Evolutionary conservation across 1,284 basidiomycete genomes (phyloP).

Genomic region (Schizopora paradoxa): DNA sequence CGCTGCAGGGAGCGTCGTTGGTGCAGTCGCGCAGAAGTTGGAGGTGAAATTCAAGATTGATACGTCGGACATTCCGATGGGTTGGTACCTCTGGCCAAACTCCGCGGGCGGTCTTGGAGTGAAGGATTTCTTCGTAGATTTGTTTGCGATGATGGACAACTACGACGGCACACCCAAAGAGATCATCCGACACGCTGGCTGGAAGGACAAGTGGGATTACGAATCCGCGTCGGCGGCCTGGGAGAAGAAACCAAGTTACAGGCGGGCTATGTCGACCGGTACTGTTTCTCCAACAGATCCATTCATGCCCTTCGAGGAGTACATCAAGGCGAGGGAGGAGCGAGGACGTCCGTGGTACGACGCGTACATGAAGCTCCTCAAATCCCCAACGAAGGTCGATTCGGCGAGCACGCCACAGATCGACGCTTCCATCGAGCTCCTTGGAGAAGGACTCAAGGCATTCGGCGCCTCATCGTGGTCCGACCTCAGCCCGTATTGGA

Average conservation of each 20-base stretch:
- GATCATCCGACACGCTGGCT: conserved; percentile 22
- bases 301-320: conserved; percentile 36
- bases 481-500: conserved; percentile 14
- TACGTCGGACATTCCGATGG: conserved; percentile 33
- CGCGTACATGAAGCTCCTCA: conserved; percentile 29
- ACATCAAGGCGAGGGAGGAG: conserved; percentile 29
- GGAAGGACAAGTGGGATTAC: conserved; percentile 25
- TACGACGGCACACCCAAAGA: conserved; percentile 13
- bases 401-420: conserved; percentile 25
- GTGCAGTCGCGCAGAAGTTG: conserved; percentile 31
- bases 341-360: conserved; percentile 29
- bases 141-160: conserved; percentile 29
- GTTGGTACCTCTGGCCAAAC: conserved; percentile 41
- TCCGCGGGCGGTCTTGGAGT: conserved; percentile 36
- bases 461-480: conserved; percentile 8
- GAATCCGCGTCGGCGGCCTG: conserved; percentile 26
- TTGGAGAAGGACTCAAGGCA: conserved; percentile 8
- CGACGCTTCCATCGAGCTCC: conserved; percentile 23
- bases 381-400: conserved; percentile 15
- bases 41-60: conserved; percentile 30
- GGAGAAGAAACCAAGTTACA: conserved; percentile 20
- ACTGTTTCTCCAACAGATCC: conserved; percentile 9
- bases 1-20: conserved; percentile 25
- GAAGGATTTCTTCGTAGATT: conserved; percentile 35
- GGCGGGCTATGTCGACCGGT: background rate